Evolutionary conservation across 257 asterid genomes (phyloP).

Genomic region (Knoxia roxburghii): DNA sequence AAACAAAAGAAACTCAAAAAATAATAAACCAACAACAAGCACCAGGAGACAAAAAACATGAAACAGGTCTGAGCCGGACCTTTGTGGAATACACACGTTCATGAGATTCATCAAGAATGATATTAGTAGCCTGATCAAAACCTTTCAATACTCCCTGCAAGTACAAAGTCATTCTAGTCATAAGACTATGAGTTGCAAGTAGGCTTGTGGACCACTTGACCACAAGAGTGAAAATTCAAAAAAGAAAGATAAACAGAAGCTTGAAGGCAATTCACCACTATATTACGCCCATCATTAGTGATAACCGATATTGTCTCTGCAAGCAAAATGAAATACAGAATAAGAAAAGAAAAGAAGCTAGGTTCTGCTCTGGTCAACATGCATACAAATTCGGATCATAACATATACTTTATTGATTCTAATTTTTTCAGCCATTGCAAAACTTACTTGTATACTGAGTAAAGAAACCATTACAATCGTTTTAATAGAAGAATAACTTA

Average conservation of each 20-base stretch:
- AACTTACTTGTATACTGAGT: too few species aligned
- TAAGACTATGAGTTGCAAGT: background rate
- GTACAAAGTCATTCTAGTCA: conserved; percentile 15
- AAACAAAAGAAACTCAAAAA: background rate
- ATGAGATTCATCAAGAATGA: conserved; percentile 95
- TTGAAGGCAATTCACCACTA: conserved; percentile 57
- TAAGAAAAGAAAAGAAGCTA: conserved; percentile 12
- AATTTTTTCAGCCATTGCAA: too few species aligned
- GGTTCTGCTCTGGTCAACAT: too few species aligned
- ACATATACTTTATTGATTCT: background rate
- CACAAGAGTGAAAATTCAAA: background rate
- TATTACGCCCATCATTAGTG: conserved; percentile 93
- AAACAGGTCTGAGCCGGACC: conserved; percentile 33
- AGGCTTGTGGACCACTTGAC: background rate
- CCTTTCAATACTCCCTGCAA: conserved; percentile 87
- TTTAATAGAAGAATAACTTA: conserved; percentile 29
- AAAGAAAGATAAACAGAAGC: background rate
- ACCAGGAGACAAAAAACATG: background rate
- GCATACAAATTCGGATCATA: too few species aligned
- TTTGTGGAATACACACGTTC: conserved; percentile 97
- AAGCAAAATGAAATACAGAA: conserved; percentile 17
- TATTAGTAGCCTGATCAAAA: conserved; percentile 92
- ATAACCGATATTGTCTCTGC: conserved; percentile 83
- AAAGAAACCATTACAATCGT: too few species aligned
- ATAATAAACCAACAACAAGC: background rate